Base-by-base conservation (phyloP, 495 filamentous ascomycete species). In the Tirmania nivea region DNA sequence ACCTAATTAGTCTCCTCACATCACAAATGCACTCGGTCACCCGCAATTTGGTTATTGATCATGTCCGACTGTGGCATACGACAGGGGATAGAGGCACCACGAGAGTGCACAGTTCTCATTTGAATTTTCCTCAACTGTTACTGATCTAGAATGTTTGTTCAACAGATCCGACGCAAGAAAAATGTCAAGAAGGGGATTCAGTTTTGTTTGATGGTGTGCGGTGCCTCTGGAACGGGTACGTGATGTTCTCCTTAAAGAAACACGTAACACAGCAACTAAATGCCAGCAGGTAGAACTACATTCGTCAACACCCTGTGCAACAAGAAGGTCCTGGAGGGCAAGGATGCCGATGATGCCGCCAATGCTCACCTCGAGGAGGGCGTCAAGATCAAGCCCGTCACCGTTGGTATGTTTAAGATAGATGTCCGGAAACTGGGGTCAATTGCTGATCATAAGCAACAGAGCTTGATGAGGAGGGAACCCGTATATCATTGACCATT, bases 141-240 rank as follows among this genome's bases (percentile, higher is more conserved):
- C 39, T 45, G 39, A 45, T 14, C 9, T 8, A 14, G 8, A 6
- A 45, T 45, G 39, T 45, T 45, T 45, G 17, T 31, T 31, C 25
- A 14, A 45, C 58, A 92, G 81, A 87, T 94, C 68, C 88, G 90
- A 71, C 81, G 86, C 67, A 97, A 97, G 88, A 97, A 97, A 79
- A 95, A 96, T 76, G 89, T 96, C 71, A 97, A 97, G 83, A 97
- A 96, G 81, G 90, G 90, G 60, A 95, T 97, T 65, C 92, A 96
- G 75, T 97, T 97, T 75, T 96, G 89, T 72, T 67, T 97, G 80
- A 97, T 97, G 90, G 90, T 97, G 61, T 96, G 92, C 68, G 90
- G 90, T 71, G 89, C 90, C 65, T 94, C 88, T 61, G 90, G 90
- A 69, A 96, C 90, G 68, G 88, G 88, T 95, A 78, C 61, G 78